Conservation (phyloP, 2,329 filamentous ascomycete species). For the Hypoxylon sp. region DNA sequence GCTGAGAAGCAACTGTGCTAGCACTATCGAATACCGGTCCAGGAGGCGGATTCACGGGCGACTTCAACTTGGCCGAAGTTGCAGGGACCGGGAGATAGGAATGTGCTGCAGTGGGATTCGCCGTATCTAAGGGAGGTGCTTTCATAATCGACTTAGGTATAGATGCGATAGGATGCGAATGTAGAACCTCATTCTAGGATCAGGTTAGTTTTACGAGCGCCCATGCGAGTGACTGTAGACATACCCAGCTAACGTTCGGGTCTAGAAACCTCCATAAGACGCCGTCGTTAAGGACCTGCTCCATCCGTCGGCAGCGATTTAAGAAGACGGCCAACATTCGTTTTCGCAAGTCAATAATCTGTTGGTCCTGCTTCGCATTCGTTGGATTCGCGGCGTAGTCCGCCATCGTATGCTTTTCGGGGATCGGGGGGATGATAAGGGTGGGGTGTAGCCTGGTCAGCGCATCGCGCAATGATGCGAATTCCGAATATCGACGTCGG, state of each 20-base stretch:
- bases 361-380: conserved; percentile 95
- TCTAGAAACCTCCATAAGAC: conserved; percentile 99
- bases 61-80: conserved; percentile 84
- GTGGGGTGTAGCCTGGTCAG: conserved; percentile 93
- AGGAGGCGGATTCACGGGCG: conserved; percentile 53
- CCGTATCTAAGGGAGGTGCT: conserved; percentile 92
- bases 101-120: conserved; percentile 90
- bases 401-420: conserved; percentile 98
- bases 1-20: conserved; percentile 58
- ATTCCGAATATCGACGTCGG: conserved; percentile 93
- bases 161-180: conserved; percentile 87
- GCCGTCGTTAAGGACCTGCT: conserved; percentile 87
- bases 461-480: conserved; percentile 87
- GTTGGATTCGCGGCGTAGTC: conserved; percentile 98
- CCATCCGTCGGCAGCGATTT: conserved; percentile 92
- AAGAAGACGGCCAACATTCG: conserved; percentile 96
- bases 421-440: conserved; percentile 93
- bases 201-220: conserved; percentile 40
- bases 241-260: conserved; percentile 97
- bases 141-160: conserved; percentile 95
- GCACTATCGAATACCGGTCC: conserved; percentile 49
- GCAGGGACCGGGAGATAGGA: conserved; percentile 87
- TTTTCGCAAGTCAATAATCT: conserved; percentile 96
- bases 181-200: conserved; percentile 85
- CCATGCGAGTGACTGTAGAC: conserved; percentile 29